These are phyloP conservation scores for Voacanga thouarsii DNA, from an alignment of 257 asterid genomes.

Conservation along the genomic window DNA sequence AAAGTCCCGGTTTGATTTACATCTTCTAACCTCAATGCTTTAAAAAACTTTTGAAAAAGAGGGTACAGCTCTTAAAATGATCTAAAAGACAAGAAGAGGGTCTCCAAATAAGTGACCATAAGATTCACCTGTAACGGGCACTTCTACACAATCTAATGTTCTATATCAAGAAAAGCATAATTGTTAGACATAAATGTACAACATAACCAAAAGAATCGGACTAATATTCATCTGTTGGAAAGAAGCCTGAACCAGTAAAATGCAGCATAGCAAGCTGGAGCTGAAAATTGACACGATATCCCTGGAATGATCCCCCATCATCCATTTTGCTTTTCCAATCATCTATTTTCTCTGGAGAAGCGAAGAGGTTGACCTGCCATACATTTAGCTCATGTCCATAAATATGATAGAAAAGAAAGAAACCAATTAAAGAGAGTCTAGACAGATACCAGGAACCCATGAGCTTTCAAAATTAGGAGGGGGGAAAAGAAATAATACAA, in stretches of 20 bases:
- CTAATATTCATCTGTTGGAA: background rate
- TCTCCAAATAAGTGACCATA: no score
- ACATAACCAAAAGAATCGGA: constrained; percentile 1
- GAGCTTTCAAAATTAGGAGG: no score
- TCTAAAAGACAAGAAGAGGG: no score
- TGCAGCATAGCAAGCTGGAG: background rate
- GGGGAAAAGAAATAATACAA: background rate
- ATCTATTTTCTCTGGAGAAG: background rate
- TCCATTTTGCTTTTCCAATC: background rate
- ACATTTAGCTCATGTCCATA: background rate
- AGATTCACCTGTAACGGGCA: background rate
- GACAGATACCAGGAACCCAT: no score
- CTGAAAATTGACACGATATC: background rate
- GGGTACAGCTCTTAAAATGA: no score
- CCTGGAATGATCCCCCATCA: background rate
- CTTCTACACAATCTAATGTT: background rate
- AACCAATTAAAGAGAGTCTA: no score
- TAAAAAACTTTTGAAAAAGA: no score
- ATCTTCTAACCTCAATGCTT: no score
- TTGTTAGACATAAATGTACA: constrained; percentile 1
- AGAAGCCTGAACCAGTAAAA: background rate
- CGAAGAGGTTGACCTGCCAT: constrained; percentile 5
- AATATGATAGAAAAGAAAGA: background rate
- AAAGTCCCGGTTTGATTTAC: no score
- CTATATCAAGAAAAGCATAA: background rate